Base-by-base conservation (phyloP, 1,284 basidiomycete genomes). In the Porogramme epimiltina region DNA sequence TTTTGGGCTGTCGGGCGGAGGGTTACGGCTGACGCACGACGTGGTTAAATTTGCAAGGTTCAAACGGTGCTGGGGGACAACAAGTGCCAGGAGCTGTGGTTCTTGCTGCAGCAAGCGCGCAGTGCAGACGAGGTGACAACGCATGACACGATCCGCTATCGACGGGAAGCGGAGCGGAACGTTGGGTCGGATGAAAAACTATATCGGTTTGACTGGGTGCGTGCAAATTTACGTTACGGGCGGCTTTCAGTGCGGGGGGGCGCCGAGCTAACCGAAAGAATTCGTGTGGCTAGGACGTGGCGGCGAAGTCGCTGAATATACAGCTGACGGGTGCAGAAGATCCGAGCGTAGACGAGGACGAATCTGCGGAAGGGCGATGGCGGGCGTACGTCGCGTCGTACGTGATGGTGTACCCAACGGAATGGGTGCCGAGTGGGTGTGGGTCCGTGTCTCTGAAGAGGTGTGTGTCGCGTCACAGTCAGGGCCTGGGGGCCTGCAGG, bases 191-290 rank as follows among this genome's bases (percentile, higher is more conserved):
- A 98, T 59, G 95, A 98, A 66, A 89, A 92, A 72, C 73, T 98
- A 55, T 98, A 93, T 74, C 84, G 91, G 56, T 76, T 98, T 37
- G 91, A 95, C 78, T 98, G 93, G 90, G 93, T 95, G 68, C 66
- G 86, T 74, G 23, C 25, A n/a, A n/a, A n/a, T 48, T 31, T 28
- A 37, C 15, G 31, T 18, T 10, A 18, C 23, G 26, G 41, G 45
- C 18, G 41, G 28, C 28, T 31, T 31, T n/a, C n/a, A n/a, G n/a
- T n/a, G n/a, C n/a, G n/a, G n/a, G n/a, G n/a, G n/a, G n/a, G n/a
- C n/a, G n/a, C n/a, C n/a, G n/a, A n/a, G n/a, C n/a, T n/a, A n/a
- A n/a, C n/a, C n/a, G n/a, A n/a, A n/a, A n/a, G n/a, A n/a, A n/a
- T 31, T 31, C 28, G 9, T 8, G 8, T 31, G 28, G 8, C 28